Conservation (phyloP, 768 basidiomycete species). For the Suillus lakei region DNA sequence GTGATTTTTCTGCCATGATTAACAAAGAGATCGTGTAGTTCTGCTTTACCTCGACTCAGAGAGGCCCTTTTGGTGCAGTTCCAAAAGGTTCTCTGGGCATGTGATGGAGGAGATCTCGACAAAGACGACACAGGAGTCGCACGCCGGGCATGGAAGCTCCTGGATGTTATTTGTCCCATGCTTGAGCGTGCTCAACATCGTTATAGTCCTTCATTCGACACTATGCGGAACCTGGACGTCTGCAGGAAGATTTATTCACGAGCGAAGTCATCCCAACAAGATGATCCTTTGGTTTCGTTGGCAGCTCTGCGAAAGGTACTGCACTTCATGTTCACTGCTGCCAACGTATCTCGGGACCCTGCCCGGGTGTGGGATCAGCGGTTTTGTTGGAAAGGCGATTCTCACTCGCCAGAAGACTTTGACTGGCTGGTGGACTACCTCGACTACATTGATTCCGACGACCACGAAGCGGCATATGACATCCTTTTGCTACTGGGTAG, state of each 20-base stretch:
- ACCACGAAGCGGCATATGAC: not conserved
- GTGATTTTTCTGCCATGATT: not conserved
- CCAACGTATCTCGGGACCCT: not conserved
- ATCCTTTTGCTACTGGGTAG: not conserved
- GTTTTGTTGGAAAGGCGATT: not conserved
- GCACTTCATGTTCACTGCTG: not conserved
- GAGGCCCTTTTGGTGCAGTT: not conserved
- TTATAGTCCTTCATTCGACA: not conserved
- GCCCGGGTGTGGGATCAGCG: not conserved
- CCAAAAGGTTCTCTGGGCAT: not conserved
- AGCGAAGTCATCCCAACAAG: not conserved
- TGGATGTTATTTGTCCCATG: not conserved
- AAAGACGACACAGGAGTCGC: not conserved
- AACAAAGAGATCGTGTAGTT: not conserved
- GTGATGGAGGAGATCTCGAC: not conserved
- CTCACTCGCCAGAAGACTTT: not conserved
- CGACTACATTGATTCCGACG: not conserved
- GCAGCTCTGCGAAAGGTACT: not conserved
- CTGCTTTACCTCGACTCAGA: not conserved
- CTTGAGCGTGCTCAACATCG: not conserved
- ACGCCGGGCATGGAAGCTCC: not conserved
- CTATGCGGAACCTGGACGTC: not conserved
- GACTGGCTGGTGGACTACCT: not conserved
- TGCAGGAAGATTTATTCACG: not conserved
- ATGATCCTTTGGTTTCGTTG: not conserved